Base-by-base conservation (phyloP, 495 filamentous ascomycete genomes). In the Penicillium subrubescens region DNA sequence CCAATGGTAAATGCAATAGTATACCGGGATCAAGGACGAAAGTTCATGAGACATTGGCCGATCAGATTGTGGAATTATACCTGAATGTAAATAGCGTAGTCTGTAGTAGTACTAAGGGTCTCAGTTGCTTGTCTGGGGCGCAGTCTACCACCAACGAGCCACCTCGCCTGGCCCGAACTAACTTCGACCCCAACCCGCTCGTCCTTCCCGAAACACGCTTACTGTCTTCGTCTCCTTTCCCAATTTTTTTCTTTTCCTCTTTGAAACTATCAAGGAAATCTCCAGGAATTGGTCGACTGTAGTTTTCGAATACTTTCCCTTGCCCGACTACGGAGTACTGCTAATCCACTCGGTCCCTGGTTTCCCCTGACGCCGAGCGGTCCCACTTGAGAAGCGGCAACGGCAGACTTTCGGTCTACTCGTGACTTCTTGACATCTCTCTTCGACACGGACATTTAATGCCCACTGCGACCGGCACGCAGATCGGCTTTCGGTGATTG, bases 351-450 rank as follows among this genome's bases (percentile, higher is more conserved):
- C 67, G 63, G 69, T 68, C 67, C 59, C 65, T 74, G 67, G 64
- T 69, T 72, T 73, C 70, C 72, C 72, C 72, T 73, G 70, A 72
- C 72, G 55, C 68, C 68, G 68, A 67, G 46, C 56, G 68, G 70
- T 72, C 70, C 72, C 70, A 74, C 72, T 71, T 67, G 48, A 59
- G 53, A 59, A 69, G 63, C 67, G 67, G 67, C 63, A 64, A 33
- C 62, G 61, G 57, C 58, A 68, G 66, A 69, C 72, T 74, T 71
- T 74, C 70, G 63, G 72, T 69, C 71, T 72, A 63, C 67, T 64
- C 70, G 69, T 60, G 68, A 59, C 60, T 51, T 65, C 72, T 63
- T 69, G 54, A 61, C 63, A 65, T 64, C 66, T 62, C 54, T 60
- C 61, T 56, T 62, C 61, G 34, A 61, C 62, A 43, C 64, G 44